These are phyloP conservation scores for Sporothrix sp. DNA, from an alignment of 2,329 filamentous ascomycete species.

Conservation along the genomic window DNA sequence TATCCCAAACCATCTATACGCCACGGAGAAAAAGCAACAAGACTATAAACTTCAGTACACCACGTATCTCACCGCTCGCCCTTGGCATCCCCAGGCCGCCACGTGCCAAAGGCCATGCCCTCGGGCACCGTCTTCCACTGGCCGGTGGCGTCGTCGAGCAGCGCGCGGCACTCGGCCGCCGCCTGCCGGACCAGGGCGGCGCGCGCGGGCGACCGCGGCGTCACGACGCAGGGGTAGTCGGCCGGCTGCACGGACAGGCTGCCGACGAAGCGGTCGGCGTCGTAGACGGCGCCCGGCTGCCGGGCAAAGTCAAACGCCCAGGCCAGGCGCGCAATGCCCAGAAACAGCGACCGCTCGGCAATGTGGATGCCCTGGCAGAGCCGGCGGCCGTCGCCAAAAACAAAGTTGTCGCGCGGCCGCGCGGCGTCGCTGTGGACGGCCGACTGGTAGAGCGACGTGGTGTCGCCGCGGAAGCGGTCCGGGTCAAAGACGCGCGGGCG, in stretches of 20 bases:
- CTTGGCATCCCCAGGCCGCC: constrained; percentile 2
- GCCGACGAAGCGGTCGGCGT: background rate
- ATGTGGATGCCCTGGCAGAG: constrained; percentile 50
- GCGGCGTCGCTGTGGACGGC: constrained; percentile 22
- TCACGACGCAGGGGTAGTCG: constrained; percentile 4
- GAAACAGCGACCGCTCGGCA: constrained; percentile 38
- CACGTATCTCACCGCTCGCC: background rate
- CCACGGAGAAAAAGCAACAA: too few relatives aligned
- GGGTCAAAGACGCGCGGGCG: constrained; percentile 36
- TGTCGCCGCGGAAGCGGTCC: constrained; percentile 26
- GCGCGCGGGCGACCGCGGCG: background rate
- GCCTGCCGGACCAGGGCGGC: constrained; percentile 1
- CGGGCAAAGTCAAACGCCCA: constrained; percentile 31
- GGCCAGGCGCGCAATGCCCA: constrained; percentile 37
- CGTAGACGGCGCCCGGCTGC: background rate
- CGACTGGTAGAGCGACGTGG: constrained; percentile 20
- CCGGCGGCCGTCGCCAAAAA: constrained; percentile 45
- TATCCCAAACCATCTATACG: too few relatives aligned
- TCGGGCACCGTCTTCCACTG: constrained; percentile 8
- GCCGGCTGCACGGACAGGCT: constrained; percentile 7
- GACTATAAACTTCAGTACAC: background rate
- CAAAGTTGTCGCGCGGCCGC: constrained; percentile 43
- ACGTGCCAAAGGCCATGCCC: constrained; percentile 12
- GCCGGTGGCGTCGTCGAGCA: background rate
- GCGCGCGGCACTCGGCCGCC: background rate